phyloP scores from a whole-genome alignment of 2,329 filamentous ascomycete species.

The Fusarium sp. region DNA sequence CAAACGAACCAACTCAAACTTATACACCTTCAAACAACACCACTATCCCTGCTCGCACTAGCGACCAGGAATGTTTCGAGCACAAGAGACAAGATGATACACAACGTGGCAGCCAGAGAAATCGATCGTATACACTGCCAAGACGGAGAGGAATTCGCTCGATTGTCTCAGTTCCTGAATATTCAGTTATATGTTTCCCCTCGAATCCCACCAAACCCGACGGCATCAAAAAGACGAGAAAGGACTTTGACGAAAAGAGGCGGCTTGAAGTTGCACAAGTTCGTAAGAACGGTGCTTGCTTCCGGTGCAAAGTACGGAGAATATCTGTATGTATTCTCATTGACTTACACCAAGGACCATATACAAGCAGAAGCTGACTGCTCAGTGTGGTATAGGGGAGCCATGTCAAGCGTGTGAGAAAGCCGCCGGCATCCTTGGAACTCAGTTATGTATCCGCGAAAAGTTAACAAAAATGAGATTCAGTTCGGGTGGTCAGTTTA shows the following conservation, averaged over 20 bases:
- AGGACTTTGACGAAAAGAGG: slow-evolving; percentile 46
- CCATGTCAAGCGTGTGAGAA: slow-evolving; percentile 46
- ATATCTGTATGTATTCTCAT: slow-evolving; percentile 44
- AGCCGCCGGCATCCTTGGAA: slow-evolving; percentile 45
- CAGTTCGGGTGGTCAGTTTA: slow-evolving; percentile 45
- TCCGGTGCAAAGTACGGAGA: slow-evolving; percentile 47
- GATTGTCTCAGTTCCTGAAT: slow-evolving; percentile 32
- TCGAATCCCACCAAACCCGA: slow-evolving; percentile 47
- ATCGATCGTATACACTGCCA: background rate
- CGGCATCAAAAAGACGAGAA: slow-evolving; percentile 48
- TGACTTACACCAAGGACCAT: slow-evolving; percentile 2
- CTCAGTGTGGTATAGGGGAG: slow-evolving; percentile 45
- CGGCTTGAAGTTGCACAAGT: slow-evolving; percentile 48
- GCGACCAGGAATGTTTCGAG: slow-evolving; percentile 10
- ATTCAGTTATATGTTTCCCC: slow-evolving; percentile 48
- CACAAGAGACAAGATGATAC: slow-evolving; percentile 7
- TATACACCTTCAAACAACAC: slow-evolving; percentile 27
- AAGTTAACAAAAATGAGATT: slow-evolving; percentile 50
- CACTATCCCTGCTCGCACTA: slow-evolving; percentile 22
- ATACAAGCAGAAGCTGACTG: slow-evolving; percentile 23
- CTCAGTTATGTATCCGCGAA: slow-evolving; percentile 46
- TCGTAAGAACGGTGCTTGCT: slow-evolving; percentile 47
- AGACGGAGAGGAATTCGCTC: slow-evolving; percentile 15
- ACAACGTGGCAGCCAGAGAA: slow-evolving; percentile 1
- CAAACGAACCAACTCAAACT: slow-evolving; percentile 27